Percentiles rank a stretch among this genome's conserved stretches.
Evolutionary conservation across 805 yeast species (phyloP).

Genomic region (Metschnikowia dekortorum): DNA sequence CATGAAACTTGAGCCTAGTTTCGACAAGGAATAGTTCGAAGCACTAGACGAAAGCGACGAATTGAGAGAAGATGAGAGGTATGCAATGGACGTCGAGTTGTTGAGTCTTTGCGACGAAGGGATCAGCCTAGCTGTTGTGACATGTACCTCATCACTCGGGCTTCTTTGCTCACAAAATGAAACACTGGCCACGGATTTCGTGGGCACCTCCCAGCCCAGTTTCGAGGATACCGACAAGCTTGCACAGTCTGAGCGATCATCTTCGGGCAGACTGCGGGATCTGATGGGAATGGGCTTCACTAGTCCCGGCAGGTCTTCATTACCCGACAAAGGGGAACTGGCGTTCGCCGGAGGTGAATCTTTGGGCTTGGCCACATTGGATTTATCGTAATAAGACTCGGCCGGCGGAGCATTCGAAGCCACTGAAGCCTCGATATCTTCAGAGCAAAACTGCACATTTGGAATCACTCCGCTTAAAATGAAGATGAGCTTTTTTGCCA

Average conservation of each 20-base stretch:
- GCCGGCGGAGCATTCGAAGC: neutral
- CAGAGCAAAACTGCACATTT: conserved; percentile 18
- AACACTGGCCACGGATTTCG: conserved; percentile 29
- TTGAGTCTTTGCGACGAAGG: conserved; percentile 27
- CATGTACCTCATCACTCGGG: conserved; percentile 16
- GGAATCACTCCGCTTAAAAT: conserved; percentile 50
- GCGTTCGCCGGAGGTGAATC: neutral
- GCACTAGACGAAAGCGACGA: conserved; percentile 34
- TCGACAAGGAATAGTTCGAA: conserved; percentile 37
- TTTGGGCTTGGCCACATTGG: neutral
- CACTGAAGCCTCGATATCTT: neutral
- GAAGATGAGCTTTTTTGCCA: conserved; percentile 55
- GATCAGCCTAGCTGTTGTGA: conserved; percentile 15
- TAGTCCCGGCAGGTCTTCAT: neutral
- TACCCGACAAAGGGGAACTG: neutral
- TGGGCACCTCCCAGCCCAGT: conserved; percentile 48
- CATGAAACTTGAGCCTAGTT: conserved; percentile 40
- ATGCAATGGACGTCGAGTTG: conserved; percentile 35
- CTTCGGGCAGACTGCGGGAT: conserved; percentile 1
- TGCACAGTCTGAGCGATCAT: conserved; percentile 9
- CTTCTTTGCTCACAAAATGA: conserved; percentile 16
- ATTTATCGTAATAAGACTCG: neutral
- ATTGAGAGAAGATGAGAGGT: conserved; percentile 38
- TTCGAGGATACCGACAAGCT: conserved; percentile 24
- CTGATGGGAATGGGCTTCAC: conserved; percentile 14